These are phyloP conservation scores for Huntiella decipiens DNA, from an alignment of 2,329 filamentous ascomycete species.

Conservation along the genomic window DNA sequence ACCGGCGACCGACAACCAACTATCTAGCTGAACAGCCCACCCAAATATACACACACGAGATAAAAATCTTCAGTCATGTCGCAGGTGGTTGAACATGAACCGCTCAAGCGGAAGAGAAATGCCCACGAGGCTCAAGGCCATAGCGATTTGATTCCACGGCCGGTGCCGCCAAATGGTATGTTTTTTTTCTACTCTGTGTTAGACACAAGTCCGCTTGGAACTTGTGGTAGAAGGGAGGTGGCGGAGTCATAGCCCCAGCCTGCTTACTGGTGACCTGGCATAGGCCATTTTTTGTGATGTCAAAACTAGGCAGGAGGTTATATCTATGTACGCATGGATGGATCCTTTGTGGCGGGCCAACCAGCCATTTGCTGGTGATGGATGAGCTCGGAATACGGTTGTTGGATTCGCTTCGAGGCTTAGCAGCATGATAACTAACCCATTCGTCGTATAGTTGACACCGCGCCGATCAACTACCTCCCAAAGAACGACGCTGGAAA, in stretches of 20 bases:
- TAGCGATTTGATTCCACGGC: constrained; percentile 9
- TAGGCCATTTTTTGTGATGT: too few species aligned
- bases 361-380: too few species aligned
- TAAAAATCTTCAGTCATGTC: constrained; percentile 1
- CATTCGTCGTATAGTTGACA: constrained; percentile 2
- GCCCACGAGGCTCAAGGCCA: constrained; percentile 8
- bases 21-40: not conserved
- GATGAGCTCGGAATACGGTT: too few species aligned
- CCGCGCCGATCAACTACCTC: constrained; percentile 31
- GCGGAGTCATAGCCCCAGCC: not conserved
- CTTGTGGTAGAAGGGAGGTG: not conserved
- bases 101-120: constrained; percentile 11
- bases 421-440: too few species aligned
- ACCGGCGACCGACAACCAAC: not conserved
- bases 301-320: too few species aligned
- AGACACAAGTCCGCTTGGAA: not conserved
- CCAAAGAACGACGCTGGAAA: constrained; percentile 25
- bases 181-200: not conserved
- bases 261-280: too few species aligned
- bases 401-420: too few species aligned
- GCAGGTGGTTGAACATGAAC: constrained; percentile 7
- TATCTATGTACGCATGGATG: too few species aligned
- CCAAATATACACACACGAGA: too few species aligned
- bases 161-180: constrained; percentile 9
- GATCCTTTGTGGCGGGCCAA: too few species aligned